A percentile compares a stretch with the other conserved stretches of the same genome.
Evolutionary conservation across 257 asterid genomes (phyloP).

Genomic region (Solanum clarkiae): DNA sequence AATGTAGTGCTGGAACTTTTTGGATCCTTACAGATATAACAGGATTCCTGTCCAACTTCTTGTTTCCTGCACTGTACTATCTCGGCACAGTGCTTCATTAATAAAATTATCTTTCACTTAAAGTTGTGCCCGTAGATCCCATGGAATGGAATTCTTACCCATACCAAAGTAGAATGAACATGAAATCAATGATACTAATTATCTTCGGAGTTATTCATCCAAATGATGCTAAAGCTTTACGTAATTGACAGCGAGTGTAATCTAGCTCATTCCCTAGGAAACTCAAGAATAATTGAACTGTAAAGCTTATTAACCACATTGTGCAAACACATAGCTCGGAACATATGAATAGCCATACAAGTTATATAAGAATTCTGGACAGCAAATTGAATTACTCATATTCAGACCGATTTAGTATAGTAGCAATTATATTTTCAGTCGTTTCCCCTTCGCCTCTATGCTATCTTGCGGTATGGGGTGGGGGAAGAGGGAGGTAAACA

Average conservation of each 20-base stretch:
- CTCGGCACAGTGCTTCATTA: neutral
- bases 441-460: neutral
- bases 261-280: neutral
- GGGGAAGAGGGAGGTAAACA: neutral
- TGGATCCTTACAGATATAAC: neutral
- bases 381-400: neutral
- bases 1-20: neutral
- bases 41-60: neutral
- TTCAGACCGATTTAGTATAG: neutral
- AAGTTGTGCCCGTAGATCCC: neutral
- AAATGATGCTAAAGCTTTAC: neutral
- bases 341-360: neutral
- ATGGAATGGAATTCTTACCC: neutral
- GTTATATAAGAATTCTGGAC: neutral
- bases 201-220: neutral
- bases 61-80: neutral
- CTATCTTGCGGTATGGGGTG: neutral
- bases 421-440: neutral
- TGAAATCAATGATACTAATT: neutral
- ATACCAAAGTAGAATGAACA: neutral
- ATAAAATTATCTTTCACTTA: neutral
- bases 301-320: neutral
- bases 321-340: neutral
- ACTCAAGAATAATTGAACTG: neutral
- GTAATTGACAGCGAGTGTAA: neutral